A percentile compares a stretch with the other conserved stretches of the same genome.
These are phyloP conservation scores for Noccaea caerulescens DNA, from an alignment of 345 rosid genomes.

Conservation along the genomic window DNA sequence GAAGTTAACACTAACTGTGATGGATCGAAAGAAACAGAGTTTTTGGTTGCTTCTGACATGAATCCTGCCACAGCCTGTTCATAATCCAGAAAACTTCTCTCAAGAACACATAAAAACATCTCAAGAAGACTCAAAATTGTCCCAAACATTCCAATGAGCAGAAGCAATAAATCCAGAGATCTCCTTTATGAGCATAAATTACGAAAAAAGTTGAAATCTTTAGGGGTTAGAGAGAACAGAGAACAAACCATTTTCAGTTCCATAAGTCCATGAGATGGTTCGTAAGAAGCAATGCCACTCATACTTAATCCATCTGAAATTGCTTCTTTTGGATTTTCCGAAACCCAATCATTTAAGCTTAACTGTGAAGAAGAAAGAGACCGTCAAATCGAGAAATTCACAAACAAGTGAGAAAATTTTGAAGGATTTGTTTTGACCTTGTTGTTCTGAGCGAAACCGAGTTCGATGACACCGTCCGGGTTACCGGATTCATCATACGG, in stretches of 20 bases:
- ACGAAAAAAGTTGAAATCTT: neutral
- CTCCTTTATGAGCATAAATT: no score
- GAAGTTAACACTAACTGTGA: slow-evolving; percentile 66
- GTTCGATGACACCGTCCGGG: slow-evolving; percentile 80
- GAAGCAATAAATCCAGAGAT: neutral
- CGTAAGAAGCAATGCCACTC: slow-evolving; percentile 69
- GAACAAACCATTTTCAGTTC: slow-evolving; percentile 71
- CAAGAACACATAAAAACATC: slow-evolving; percentile 13
- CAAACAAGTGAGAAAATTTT: slow-evolving; percentile 41
- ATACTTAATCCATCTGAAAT: slow-evolving; percentile 55
- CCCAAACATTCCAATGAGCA: slow-evolving; percentile 3
- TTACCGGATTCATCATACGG: slow-evolving; percentile 65
- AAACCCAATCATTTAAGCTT: slow-evolving; percentile 52
- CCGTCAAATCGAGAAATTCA: slow-evolving; percentile 49
- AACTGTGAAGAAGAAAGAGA: neutral
- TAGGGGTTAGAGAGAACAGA: neutral
- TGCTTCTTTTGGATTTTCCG: slow-evolving; percentile 59
- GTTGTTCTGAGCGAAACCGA: slow-evolving; percentile 73
- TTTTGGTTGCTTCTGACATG: slow-evolving; percentile 64
- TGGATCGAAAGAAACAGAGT: slow-evolving; percentile 65
- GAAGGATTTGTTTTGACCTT: slow-evolving; percentile 7
- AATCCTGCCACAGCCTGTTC: slow-evolving; percentile 77
- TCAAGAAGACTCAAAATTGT: neutral
- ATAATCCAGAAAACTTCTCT: slow-evolving; percentile 23
- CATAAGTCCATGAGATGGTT: slow-evolving; percentile 71